A percentile compares a stretch with the other conserved stretches of the same genome.
Conservation (phyloP, 169 alveolate species). For the Plasmodium relictum region DNA sequence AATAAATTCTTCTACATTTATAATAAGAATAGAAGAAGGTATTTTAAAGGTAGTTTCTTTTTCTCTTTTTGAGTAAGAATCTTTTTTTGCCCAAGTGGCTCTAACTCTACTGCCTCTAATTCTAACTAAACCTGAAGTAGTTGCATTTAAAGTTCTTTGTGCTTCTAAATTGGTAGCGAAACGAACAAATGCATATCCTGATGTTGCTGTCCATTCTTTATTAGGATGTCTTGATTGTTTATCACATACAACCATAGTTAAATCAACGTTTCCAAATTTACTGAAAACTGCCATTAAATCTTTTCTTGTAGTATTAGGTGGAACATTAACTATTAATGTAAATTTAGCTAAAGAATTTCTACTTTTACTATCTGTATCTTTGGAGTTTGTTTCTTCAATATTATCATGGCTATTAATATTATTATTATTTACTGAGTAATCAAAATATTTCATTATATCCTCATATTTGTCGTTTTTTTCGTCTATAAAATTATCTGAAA, state of each 20-base stretch:
- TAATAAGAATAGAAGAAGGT: constrained; percentile 46
- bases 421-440: too few species aligned
- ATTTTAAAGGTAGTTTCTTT: constrained; percentile 49
- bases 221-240: constrained; percentile 81
- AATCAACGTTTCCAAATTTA: constrained; percentile 81
- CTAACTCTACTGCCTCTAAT: constrained; percentile 81
- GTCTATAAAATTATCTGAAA: neutral
- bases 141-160: constrained; percentile 78
- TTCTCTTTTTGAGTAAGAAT: constrained; percentile 79
- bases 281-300: constrained; percentile 78
- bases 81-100: constrained; percentile 85
- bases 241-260: constrained; percentile 84
- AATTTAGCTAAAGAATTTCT: constrained; percentile 59
- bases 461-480: neutral
- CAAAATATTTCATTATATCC: too few species aligned
- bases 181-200: constrained; percentile 84
- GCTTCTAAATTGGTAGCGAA: constrained; percentile 79
- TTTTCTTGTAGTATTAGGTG: constrained; percentile 81
- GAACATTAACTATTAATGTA: constrained; percentile 82
- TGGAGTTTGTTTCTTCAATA: neutral
- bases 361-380: neutral
- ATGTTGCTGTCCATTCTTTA: constrained; percentile 85
- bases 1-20: constrained; percentile 51
- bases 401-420: neutral
- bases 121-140: constrained; percentile 75